Evolutionary conservation across 805 yeast species (phyloP), one percentile per base, ranked within the genome.

Genomic region (Metschnikowia gelsemii): DNA sequence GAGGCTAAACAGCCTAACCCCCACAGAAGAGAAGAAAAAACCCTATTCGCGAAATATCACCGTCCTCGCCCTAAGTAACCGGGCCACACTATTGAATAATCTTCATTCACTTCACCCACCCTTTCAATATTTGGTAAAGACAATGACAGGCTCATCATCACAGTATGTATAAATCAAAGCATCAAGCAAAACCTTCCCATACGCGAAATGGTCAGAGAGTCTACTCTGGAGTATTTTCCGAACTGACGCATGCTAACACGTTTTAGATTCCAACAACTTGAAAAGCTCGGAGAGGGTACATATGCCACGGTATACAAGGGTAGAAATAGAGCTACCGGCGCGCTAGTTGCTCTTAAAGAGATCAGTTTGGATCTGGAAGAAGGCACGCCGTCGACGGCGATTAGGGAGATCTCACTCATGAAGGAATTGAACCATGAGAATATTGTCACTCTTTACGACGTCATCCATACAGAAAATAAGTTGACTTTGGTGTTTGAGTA

Each of bases 261-360:
- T 43, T 3, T 16, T 12, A 66, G 72, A 51, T 70, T 70, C 55
- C 74, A 70, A 51, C 75, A 70, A 62, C 76, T 87, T 41, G 96
- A 88, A 62, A 87, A 87, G 68, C 75, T 87, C 27, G 96, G 96
- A 29, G 96, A 87, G 66, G 96, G 96, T 35, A 87, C 99, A 0
- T 93, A 93, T 66, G 99, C 99, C 55, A 95, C 96, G n/a, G 99
- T 93, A 24, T 93, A 91, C 70, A 93, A 91, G 58, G 99, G 86
- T 29, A 79, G 88, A 58, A 93, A 87, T 62, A 79, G 87, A 48
- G 79, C 82, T 56, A 84, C 90, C 21, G 96, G 89, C 37, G 89
- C 87, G 41, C 73, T 90, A 14, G 99, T 93, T 14, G 99, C 99
- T 0, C 72, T 93, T 56, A 93, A 93, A 62, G 98, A 93, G 62